Percentiles rank a stretch among this genome's conserved stretches.
Evolutionary conservation across 805 yeast genomes (phyloP).

Genomic region (Hanseniaspora clermontiae): DNA sequence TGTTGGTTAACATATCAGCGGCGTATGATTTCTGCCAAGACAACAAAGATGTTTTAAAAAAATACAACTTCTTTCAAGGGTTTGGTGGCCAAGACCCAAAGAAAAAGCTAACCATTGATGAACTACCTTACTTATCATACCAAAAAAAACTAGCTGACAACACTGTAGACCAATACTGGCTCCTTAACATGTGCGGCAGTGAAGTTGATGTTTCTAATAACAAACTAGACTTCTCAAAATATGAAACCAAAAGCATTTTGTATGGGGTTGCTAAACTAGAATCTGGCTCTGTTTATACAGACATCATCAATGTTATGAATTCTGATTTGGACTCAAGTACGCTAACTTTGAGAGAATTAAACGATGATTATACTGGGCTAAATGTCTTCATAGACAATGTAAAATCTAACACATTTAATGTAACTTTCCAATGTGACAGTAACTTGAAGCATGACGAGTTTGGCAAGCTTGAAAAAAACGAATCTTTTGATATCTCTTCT

Average conservation of each 20-base stretch:
- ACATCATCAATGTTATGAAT: neutral
- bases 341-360: neutral
- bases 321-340: neutral
- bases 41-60: neutral
- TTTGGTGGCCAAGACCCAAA: slow-evolving; percentile 9
- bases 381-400: neutral
- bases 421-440: slow-evolving; percentile 38
- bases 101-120: neutral
- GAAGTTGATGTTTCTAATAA: slow-evolving; percentile 4
- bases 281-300: neutral
- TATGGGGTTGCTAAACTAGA: neutral
- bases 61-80: slow-evolving; percentile 2
- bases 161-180: neutral
- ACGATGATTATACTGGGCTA: neutral
- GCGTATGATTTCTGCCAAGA: slow-evolving; percentile 10
- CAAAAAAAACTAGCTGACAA: neutral
- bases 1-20: neutral
- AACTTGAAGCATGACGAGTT: slow-evolving; percentile 26
- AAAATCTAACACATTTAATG: slow-evolving; percentile 33
- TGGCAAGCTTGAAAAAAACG: neutral
- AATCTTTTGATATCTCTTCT: slow-evolving; percentile 11
- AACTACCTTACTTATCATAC: neutral
- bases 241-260: neutral
- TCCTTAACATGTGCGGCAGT: slow-evolving; percentile 9
- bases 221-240: slow-evolving; percentile 1